Evolutionary conservation across 305 asterid species (phyloP), one percentile per base, ranked within the genome.

Genomic region (Solanum aculeatissimum): DNA sequence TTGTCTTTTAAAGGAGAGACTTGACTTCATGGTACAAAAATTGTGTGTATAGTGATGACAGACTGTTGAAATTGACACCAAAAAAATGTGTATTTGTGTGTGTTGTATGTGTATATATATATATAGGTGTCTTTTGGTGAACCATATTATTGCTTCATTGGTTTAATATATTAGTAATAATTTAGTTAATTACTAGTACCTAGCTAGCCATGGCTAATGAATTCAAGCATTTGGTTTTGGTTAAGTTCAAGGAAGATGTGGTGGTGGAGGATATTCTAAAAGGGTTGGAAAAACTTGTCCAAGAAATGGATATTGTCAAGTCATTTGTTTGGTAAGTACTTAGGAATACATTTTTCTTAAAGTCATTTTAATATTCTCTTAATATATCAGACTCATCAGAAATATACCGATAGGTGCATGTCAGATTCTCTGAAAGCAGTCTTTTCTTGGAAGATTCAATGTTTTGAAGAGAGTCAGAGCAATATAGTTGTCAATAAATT

Each of bases 141-240:
- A 54, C 65, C 87, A 85, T 60, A 40, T 78, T 87, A 35, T 78
- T 89, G 49, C 75, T 54, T 68, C 55, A 70, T 72, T 86, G 65
- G 85, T 81, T 62, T 85, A 35, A 35, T 5, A 35, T 35, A 5
- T 35, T 35, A 66, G 11, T 45, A 47, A 23, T 74, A 54, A 15
- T 45, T 66, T 66, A 65, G 70, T 63, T 65, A 62, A 32, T 47
- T 74, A 47, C 27, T 57, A 77, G 55, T 12, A 32, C 18, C 19
- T 12, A 54, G 18, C 32, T 49, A 32, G 78, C 77, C 29, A 91
- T 89, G 94, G 93, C 90, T 82, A 95, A 89, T 83, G 98, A 90
- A 51, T 95, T 95, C 91, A 93, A 92, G 84, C 99, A 97, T 88
- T 83, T 97, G 92, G 99, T 94, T 84, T 86, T 97, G 79, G 98